Evolutionary conservation across 495 filamentous ascomycete genomes (phyloP).

Genomic region (Hypoxylon lenormandii): DNA sequence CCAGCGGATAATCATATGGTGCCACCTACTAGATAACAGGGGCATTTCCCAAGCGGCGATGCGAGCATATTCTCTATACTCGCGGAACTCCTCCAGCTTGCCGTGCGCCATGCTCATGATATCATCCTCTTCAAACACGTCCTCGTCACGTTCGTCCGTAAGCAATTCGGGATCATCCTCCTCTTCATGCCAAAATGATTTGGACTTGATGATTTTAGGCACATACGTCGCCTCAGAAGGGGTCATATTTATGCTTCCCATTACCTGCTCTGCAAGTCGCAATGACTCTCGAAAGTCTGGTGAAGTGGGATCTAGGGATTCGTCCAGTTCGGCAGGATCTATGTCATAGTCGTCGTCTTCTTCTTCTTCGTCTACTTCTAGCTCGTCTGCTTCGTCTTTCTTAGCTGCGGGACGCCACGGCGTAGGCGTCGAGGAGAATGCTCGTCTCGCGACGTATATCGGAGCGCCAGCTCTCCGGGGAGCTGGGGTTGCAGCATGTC

Average conservation of each 20-base stretch:
- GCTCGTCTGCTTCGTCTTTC: slow-evolving; percentile 30
- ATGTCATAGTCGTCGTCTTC: too few species aligned
- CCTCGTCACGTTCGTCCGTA: slow-evolving; percentile 55
- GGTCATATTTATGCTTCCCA: not conserved
- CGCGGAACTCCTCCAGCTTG: slow-evolving; percentile 88
- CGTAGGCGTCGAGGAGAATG: slow-evolving; percentile 56
- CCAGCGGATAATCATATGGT: slow-evolving; percentile 2
- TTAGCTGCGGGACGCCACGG: slow-evolving; percentile 38
- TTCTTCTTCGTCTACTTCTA: slow-evolving; percentile 29
- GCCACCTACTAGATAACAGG: slow-evolving; percentile 77
- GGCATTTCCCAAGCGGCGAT: slow-evolving; percentile 97
- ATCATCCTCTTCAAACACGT: slow-evolving; percentile 75
- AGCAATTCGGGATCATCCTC: slow-evolving; percentile 59
- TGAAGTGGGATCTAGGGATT: slow-evolving; percentile 8
- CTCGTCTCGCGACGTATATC: slow-evolving; percentile 48
- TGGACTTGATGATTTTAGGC: slow-evolving; percentile 10
- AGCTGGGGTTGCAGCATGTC: slow-evolving; percentile 39
- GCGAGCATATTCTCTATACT: slow-evolving; percentile 87
- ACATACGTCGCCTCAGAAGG: slow-evolving; percentile 12
- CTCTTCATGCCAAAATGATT: slow-evolving; percentile 57
- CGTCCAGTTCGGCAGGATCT: slow-evolving; percentile 22
- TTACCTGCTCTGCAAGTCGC: slow-evolving; percentile 16
- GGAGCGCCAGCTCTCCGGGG: slow-evolving; percentile 40
- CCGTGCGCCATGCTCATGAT: slow-evolving; percentile 82
- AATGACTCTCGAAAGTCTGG: slow-evolving; percentile 17